Conservation (phyloP, 352 stramenopile genomes). For the Discostella stelligera region DNA sequence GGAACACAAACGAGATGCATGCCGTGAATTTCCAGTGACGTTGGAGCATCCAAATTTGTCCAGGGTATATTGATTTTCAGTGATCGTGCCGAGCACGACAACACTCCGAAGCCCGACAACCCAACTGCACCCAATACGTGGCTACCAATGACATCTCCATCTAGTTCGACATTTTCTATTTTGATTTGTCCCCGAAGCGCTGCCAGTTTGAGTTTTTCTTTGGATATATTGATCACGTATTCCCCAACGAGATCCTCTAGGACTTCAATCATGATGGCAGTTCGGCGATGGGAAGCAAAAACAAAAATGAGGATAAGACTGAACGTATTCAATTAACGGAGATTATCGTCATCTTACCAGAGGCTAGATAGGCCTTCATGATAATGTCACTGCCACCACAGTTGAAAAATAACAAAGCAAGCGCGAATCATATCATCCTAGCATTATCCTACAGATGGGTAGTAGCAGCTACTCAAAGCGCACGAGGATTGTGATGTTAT, state of each 20-base stretch:
- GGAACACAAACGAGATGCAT: conserved; percentile 81
- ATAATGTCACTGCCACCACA: not conserved
- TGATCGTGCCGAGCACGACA: conserved; percentile 68
- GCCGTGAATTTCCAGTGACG: conserved; percentile 65
- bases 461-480: no score
- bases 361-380: conserved; percentile 20
- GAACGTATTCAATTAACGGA: not conserved
- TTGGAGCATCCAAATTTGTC: conserved; percentile 73
- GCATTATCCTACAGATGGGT: no score
- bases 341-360: conserved; percentile 7
- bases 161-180: conserved; percentile 80
- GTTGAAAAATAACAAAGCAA: not conserved
- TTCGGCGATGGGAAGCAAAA: not conserved
- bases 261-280: conserved; percentile 20
- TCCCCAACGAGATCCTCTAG: conserved; percentile 80
- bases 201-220: conserved; percentile 78
- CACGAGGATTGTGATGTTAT: no score
- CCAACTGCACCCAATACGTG: conserved; percentile 72
- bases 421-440: no score
- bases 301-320: not conserved
- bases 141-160: conserved; percentile 77
- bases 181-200: conserved; percentile 76
- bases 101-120: conserved; percentile 75
- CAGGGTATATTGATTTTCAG: conserved; percentile 69
- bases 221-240: conserved; percentile 81